phyloP scores from a whole-genome alignment of 495 filamentous ascomycete genomes.

The Xylaria nigripes region DNA sequence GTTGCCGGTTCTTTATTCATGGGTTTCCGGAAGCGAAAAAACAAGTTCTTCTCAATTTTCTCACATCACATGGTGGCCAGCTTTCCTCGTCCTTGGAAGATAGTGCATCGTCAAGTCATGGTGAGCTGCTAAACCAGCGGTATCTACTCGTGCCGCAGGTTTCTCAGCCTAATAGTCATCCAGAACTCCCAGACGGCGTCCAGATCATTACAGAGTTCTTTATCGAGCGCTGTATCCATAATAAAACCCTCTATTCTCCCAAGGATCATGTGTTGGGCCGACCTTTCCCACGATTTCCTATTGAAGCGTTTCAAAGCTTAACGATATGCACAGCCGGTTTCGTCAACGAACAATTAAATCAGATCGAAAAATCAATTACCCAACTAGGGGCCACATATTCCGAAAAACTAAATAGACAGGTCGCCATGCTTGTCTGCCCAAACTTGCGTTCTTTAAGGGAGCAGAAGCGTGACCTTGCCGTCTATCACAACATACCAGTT shows the following conservation, averaged over 20 bases:
- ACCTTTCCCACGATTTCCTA: constrained; percentile 62
- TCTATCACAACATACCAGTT: constrained; percentile 64
- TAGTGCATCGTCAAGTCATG: constrained; percentile 23
- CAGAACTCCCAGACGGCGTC: constrained; percentile 30
- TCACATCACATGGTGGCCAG: constrained; percentile 39
- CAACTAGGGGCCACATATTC: constrained; percentile 74
- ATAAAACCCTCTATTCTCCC: constrained; percentile 63
- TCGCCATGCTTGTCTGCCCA: constrained; percentile 63
- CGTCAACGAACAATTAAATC: constrained; percentile 72
- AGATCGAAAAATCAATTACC: constrained; percentile 64
- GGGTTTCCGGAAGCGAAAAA: constrained; percentile 47
- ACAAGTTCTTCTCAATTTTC: constrained; percentile 36
- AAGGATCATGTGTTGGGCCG: constrained; percentile 60
- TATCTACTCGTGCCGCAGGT: constrained; percentile 46
- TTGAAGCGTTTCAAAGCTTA: constrained; percentile 58
- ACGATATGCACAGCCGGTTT: constrained; percentile 76
- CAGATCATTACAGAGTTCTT: constrained; percentile 80
- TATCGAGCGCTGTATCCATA: constrained; percentile 78
- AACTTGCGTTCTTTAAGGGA: constrained; percentile 44
- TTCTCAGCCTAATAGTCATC: constrained; percentile 33
- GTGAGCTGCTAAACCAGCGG: constrained; percentile 19
- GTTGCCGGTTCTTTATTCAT: constrained; percentile 53
- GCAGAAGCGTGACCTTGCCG: constrained; percentile 71
- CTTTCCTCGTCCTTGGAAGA: constrained; percentile 38
- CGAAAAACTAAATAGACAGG: constrained; percentile 57